A percentile compares a stretch with the other conserved stretches of the same genome.
phyloP scores from a whole-genome alignment of 495 filamentous ascomycete genomes.

The Tuber magnatum region DNA sequence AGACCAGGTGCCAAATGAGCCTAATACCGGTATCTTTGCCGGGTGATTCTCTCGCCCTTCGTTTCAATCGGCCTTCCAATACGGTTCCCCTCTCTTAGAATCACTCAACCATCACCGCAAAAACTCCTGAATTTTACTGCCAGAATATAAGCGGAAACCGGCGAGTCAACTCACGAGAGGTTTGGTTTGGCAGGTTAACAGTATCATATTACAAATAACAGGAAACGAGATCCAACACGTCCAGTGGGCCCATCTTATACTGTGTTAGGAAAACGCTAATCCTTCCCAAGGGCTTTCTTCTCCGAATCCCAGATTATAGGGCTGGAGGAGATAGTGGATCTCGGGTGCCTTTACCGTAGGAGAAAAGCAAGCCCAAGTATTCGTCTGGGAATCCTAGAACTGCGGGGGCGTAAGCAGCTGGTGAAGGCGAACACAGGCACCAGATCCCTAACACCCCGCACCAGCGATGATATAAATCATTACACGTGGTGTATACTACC shows the following conservation, averaged over 20 bases:
- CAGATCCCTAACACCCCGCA: not conserved
- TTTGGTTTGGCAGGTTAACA: too few species aligned
- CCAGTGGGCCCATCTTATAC: too few species aligned
- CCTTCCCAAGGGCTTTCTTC: too few species aligned
- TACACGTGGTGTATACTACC: not conserved
- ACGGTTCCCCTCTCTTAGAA: not conserved
- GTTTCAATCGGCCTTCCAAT: not conserved
- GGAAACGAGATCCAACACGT: too few species aligned
- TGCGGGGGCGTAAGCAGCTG: not conserved
- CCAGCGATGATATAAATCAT: not conserved
- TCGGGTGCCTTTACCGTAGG: not conserved
- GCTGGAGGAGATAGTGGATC: too few species aligned
- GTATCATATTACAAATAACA: too few species aligned
- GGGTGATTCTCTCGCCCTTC: not conserved
- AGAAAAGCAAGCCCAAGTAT: not conserved
- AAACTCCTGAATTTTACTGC: too few species aligned
- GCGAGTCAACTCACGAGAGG: too few species aligned
- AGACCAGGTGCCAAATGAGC: too few species aligned
- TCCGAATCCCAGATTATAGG: too few species aligned
- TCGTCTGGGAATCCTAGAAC: not conserved
- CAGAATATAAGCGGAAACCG: too few species aligned
- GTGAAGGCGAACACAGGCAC: not conserved
- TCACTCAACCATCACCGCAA: not conserved
- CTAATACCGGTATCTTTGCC: not conserved
- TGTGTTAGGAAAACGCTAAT: too few species aligned